These are phyloP conservation scores for Diplotaxis tenuifolia DNA, from an alignment of 345 rosid species.

Conservation along the genomic window DNA sequence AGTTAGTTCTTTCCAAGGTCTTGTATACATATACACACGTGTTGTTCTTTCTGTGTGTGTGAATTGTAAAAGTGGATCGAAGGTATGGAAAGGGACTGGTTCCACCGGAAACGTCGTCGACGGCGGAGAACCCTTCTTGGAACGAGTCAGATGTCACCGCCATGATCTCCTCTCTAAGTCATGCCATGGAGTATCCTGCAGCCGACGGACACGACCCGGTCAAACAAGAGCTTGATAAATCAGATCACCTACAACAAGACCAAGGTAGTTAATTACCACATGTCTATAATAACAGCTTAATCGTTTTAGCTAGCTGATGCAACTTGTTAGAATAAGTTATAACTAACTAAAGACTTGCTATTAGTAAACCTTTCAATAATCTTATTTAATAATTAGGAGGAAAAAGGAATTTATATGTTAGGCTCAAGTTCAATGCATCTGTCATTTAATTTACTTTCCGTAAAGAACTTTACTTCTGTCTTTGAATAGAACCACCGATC, in stretches of 20 bases:
- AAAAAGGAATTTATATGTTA: slow-evolving; percentile 32
- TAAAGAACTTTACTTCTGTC: slow-evolving; percentile 47
- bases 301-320: slow-evolving; percentile 3
- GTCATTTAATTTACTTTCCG: slow-evolving; percentile 53
- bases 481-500: slow-evolving; percentile 33
- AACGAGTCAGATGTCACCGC: slow-evolving; percentile 73
- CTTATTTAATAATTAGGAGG: slow-evolving; percentile 9
- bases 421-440: slow-evolving; percentile 51
- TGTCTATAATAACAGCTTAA: background rate
- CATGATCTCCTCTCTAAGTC: slow-evolving; percentile 80
- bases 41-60: slow-evolving; percentile 5
- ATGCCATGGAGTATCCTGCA: slow-evolving; percentile 45
- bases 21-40: background rate
- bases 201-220: slow-evolving; percentile 14
- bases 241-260: slow-evolving; percentile 41
- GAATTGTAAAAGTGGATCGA: slow-evolving; percentile 59
- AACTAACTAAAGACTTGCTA: slow-evolving; percentile 31
- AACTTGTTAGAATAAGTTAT: slow-evolving; percentile 17
- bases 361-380: slow-evolving; percentile 2
- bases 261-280: slow-evolving; percentile 38
- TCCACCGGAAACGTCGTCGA: slow-evolving; percentile 67
- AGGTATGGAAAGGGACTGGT: slow-evolving; percentile 81
- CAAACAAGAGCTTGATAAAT: slow-evolving; percentile 38
- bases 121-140: slow-evolving; percentile 50
- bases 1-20: slow-evolving; percentile 10